Evolutionary conservation across 2,329 filamentous ascomycete genomes (phyloP).

Genomic region (Cytospora chrysosperma): DNA sequence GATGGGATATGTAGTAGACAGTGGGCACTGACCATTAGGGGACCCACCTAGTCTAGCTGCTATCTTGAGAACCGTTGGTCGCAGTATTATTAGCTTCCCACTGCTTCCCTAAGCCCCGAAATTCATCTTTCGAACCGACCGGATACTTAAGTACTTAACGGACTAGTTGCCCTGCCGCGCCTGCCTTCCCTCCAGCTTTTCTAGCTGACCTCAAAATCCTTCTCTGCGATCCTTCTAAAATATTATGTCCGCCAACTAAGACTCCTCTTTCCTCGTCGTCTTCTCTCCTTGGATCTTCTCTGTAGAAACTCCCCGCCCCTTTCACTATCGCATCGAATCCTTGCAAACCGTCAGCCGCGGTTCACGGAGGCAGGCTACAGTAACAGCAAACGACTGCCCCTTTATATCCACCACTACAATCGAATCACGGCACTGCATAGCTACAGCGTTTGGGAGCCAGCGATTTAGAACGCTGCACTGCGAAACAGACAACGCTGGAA

Average conservation of each 20-base stretch:
- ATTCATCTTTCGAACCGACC: slow-evolving; percentile 18
- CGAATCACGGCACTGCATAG: background rate
- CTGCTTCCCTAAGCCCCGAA: slow-evolving; percentile 18
- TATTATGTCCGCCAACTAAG: background rate
- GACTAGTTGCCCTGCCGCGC: slow-evolving; percentile 14
- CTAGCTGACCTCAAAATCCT: background rate
- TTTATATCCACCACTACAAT: background rate
- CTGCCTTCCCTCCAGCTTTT: slow-evolving; percentile 1
- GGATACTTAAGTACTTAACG: slow-evolving; percentile 15
- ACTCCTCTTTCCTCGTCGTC: background rate
- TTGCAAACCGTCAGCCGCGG: background rate
- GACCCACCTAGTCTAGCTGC: slow-evolving; percentile 20
- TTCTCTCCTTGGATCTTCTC: background rate
- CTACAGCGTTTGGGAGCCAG: background rate
- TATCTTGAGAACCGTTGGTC: slow-evolving; percentile 20
- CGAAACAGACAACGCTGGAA: background rate
- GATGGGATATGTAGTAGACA: background rate
- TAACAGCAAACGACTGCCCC: background rate
- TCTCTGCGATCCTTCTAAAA: background rate
- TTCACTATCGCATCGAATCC: background rate
- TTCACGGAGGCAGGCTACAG: background rate
- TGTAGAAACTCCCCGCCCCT: background rate
- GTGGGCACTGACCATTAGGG: background rate
- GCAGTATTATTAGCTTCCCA: slow-evolving; percentile 19
- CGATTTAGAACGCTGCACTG: background rate